Evolutionary conservation across 257 asterid species (phyloP).

Genomic region (Salvia hispanica): DNA sequence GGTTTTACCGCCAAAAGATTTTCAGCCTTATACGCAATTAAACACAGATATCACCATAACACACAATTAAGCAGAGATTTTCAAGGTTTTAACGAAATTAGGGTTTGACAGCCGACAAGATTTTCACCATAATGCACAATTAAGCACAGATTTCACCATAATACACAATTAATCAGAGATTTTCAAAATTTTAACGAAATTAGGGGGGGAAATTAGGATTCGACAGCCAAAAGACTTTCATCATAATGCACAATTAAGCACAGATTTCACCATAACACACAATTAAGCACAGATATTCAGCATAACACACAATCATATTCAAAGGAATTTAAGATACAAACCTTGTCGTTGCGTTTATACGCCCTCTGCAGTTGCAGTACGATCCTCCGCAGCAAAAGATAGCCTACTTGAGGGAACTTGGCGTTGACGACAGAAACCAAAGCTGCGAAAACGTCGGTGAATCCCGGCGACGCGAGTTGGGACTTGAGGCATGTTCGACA

Average conservation of each 20-base stretch:
- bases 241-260: neutral
- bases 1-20: no score
- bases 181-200: no score
- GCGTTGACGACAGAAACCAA: conserved; percentile 87
- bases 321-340: conserved; percentile 25
- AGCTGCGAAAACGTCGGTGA: conserved; percentile 89
- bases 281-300: neutral
- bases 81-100: no score
- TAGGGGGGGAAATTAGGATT: no score
- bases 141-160: no score
- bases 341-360: conserved; percentile 84
- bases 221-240: conserved; percentile 23
- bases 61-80: no score
- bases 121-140: no score
- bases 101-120: no score
- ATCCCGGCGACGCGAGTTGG: conserved; percentile 92
- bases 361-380: conserved; percentile 76
- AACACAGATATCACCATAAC: no score
- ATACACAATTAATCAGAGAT: no score
- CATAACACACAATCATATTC: neutral
- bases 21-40: no score
- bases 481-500: conserved; percentile 96
- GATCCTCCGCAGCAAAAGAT: conserved; percentile 73
- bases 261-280: neutral
- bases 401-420: conserved; percentile 88